A percentile compares a stretch with the other conserved stretches of the same genome.
Evolutionary conservation across 257 asterid species (phyloP).

Genomic region (Scutellaria baicalensis): DNA sequence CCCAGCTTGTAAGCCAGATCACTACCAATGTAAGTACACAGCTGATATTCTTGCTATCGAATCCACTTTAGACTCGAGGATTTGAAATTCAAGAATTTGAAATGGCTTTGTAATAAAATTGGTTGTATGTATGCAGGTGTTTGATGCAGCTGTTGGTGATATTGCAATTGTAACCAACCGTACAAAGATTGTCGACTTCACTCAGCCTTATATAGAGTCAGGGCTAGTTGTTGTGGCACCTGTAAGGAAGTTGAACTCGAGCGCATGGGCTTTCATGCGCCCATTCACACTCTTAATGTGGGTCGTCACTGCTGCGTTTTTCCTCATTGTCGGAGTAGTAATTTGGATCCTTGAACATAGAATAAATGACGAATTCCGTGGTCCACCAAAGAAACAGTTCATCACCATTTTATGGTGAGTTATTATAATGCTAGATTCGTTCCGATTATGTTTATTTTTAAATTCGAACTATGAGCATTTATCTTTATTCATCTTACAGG

Average conservation of each 20-base stretch:
- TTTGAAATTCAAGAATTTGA: no score
- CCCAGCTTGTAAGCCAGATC: constrained; percentile 44
- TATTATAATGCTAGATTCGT: neutral
- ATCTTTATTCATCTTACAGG: constrained; percentile 42
- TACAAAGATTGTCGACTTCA: constrained; percentile 66
- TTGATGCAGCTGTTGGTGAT: constrained; percentile 87
- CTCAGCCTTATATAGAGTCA: constrained; percentile 76
- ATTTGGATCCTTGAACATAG: constrained; percentile 80
- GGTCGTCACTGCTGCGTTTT: constrained; percentile 57
- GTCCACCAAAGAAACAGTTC: constrained; percentile 65
- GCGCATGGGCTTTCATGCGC: constrained; percentile 69
- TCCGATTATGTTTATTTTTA: neutral
- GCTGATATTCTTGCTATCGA: neutral
- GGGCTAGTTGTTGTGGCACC: constrained; percentile 76
- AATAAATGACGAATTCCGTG: constrained; percentile 77
- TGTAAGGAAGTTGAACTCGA: constrained; percentile 37
- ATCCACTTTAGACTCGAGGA: no score
- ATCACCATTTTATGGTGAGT: constrained; percentile 70
- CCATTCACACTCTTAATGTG: constrained; percentile 71
- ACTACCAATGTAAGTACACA: constrained; percentile 39
- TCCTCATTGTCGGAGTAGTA: constrained; percentile 55
- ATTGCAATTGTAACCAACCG: constrained; percentile 68
- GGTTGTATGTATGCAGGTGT: constrained; percentile 31
- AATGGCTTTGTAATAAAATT: neutral
- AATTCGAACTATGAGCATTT: constrained; percentile 4